These are phyloP conservation scores for Hypoxylon lenormandii DNA, from an alignment of 495 filamentous ascomycete species.

Conservation along the genomic window DNA sequence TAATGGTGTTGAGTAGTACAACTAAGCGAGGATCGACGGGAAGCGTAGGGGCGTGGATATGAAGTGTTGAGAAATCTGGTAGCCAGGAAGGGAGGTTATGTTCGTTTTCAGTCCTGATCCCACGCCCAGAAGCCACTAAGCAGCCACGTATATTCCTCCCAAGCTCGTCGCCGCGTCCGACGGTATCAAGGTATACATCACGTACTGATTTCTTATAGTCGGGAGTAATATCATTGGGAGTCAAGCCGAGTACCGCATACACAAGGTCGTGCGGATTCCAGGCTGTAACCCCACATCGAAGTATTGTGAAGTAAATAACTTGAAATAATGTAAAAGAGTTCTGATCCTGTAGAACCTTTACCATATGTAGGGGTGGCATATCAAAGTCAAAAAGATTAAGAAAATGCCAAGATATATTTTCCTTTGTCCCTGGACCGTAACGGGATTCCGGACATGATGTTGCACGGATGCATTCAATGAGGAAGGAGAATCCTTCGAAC, in stretches of 20 bases:
- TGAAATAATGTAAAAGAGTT: background rate
- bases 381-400: no score
- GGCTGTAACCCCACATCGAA: no score
- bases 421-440: no score
- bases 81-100: slow-evolving; percentile 8
- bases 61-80: background rate
- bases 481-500: background rate
- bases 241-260: slow-evolving; percentile 1
- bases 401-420: no score
- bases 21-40: no score
- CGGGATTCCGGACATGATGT: background rate
- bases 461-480: background rate
- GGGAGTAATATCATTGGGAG: background rate
- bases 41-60: no score
- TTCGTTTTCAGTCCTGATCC: background rate
- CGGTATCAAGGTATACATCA: background rate
- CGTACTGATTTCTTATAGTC: background rate
- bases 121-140: background rate
- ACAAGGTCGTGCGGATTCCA: background rate
- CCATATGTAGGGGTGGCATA: background rate
- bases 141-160: background rate
- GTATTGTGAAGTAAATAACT: no score
- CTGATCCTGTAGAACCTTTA: background rate
- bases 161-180: background rate
- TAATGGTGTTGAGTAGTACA: background rate